These are phyloP conservation scores for Penicillium diatomitis DNA, from an alignment of 495 filamentous ascomycete species.

Conservation along the genomic window DNA sequence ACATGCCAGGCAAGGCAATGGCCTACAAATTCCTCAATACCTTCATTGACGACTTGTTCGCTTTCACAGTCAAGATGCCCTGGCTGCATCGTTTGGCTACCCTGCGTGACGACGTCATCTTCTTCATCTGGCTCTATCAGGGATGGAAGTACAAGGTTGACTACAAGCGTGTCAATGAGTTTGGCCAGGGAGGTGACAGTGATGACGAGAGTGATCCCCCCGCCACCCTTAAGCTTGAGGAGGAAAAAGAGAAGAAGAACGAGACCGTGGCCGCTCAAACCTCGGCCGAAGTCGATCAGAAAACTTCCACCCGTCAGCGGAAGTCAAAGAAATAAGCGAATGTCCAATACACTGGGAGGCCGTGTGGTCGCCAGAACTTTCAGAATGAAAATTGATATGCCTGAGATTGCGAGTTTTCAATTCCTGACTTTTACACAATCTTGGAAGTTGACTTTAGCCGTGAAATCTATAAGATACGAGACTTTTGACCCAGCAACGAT, in stretches of 20 bases:
- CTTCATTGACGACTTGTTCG: slow-evolving; percentile 83
- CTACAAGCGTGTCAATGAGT: slow-evolving; percentile 90
- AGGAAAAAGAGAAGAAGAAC: slow-evolving; percentile 44
- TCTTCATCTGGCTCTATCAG: slow-evolving; percentile 98
- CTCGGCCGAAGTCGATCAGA: slow-evolving; percentile 24
- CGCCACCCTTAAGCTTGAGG: slow-evolving; percentile 25
- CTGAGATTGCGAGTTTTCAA: background rate
- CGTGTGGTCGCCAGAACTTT: slow-evolving; percentile 7
- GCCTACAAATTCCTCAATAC: slow-evolving; percentile 90
- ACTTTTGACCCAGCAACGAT: too few species aligned
- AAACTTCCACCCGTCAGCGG: slow-evolving; percentile 30
- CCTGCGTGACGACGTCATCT: slow-evolving; percentile 90
- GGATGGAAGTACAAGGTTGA: slow-evolving; percentile 88
- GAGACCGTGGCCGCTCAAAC: slow-evolving; percentile 16
- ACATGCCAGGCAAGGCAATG: slow-evolving; percentile 95
- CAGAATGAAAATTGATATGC: background rate
- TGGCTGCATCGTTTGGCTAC: slow-evolving; percentile 91
- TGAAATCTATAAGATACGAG: too few species aligned
- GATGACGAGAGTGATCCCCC: slow-evolving; percentile 55
- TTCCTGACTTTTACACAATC: too few species aligned
- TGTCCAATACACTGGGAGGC: too few species aligned
- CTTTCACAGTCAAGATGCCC: slow-evolving; percentile 99
- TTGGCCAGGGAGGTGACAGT: slow-evolving; percentile 89
- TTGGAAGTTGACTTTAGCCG: too few species aligned
- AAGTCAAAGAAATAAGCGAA: slow-evolving; percentile 21